Base-by-base conservation (phyloP, 208 protist genomes). In the Balamuthia mandrillaris region DNA sequence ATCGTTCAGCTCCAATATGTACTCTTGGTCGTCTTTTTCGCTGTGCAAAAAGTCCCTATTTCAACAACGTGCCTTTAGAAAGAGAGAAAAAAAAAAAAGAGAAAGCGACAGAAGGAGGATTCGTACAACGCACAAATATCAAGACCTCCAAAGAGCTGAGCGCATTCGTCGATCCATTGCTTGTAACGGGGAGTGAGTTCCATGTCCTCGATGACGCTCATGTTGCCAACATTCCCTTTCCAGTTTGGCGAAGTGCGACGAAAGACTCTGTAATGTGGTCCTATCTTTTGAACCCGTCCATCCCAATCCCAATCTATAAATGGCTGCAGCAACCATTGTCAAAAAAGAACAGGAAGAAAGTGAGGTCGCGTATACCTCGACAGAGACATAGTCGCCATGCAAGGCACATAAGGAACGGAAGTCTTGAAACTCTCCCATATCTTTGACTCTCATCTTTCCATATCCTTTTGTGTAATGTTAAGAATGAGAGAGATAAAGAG, bases 261-360 rank as follows among this genome's bases (percentile, higher is more conserved):
- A 78, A 88, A 90, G 6, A 82, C 84, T 41, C 87, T 35, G 42
- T 85, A 86, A 66, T 88, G 54, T 7, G 35, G 45, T 2, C 87
- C 87, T 42, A 90, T 90, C 47, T 88, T 90, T 47, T 90, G 87
- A 21, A 90, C 31, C n/a, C 87, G 41, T 9, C 85, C 49, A 37
- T 90, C 87, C 44, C 39, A 82, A 27, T 88, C 72, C 66, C 85
- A 86, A 21, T 88, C 45, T 24, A 87, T 84, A 37, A 87, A 89
- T n/a, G 68, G 65, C 82, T 77, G 78, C 82, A 39, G 0, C 16
- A 21, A 47, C 70, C 0, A 82, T 5, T 56, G 35, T 81, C 10
- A 18, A 33, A 14, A 74, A 79, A 56, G n/a, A 37, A 51, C 61
- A 7, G 33, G 33, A n/a, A 41, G 10, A 37, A 5, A 47, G 7